Evolutionary conservation across 1,284 basidiomycete species (phyloP), one percentile per base, ranked within the genome.

Genomic region (Flammula alnicola): DNA sequence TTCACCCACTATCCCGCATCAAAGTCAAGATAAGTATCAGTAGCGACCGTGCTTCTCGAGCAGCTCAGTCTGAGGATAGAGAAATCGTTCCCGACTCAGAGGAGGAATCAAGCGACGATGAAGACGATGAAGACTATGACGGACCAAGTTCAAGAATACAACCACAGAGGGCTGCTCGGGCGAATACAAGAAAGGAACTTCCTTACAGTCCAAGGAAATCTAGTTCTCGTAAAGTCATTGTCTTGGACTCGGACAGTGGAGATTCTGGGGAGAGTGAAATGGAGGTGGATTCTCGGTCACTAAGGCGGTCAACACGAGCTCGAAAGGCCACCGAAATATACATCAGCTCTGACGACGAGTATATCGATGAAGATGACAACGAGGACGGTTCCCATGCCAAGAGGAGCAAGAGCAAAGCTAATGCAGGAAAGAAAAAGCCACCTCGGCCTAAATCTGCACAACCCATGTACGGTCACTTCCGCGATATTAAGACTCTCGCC

Each of bases 161-260:
- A 29, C 52, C 55, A 20, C n/a, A 41, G 27, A 31, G 57, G 25
- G 26, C 42, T 19, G 51, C 54, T 14, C 57, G 56, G 20, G 44
- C 50, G 20, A 49, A 27, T 20, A 55, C 66, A 57, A 43, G 60
- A 49, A 57, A 54, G 35, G 49, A 68, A 52, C 68, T 86, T 32
- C 84, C 84, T 7, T 86, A 81, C 65, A 86, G 83, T 57, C 84
- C 85, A 0, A 77, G 66, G 59, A 88, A 84, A 64, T 76, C 79
- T n/a, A n/a, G n/a, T n/a, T n/a, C n/a, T 31, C 61, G 61, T 36
- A 66, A 69, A 46, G 58, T 73, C 33, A 58, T 66, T n/a, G 54
- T 69, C 44, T 68, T 69, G 7, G 73, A 75, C 27, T 73, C 72
- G 8, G 76, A 72, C 38, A 71, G 72, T 26, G 69, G 74, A 31